Evolutionary conservation across 78 protist species (phyloP).

Genomic region (Polysphondylium violaceum): DNA sequence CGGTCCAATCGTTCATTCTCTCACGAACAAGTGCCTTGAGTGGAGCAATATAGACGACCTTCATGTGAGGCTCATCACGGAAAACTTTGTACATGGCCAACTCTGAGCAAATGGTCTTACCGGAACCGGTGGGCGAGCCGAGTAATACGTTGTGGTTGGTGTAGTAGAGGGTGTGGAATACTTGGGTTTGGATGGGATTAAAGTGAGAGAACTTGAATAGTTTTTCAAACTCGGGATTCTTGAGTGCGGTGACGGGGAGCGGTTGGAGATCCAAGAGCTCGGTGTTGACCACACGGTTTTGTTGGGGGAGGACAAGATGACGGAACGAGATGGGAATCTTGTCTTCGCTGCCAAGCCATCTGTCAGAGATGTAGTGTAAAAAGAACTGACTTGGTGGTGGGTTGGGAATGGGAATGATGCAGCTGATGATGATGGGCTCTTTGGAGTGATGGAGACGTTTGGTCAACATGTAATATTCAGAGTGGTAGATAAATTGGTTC

Average conservation of each 20-base stretch:
- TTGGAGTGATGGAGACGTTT: conserved; percentile 31
- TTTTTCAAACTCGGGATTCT: conserved; percentile 75
- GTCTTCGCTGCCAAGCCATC: conserved; percentile 95
- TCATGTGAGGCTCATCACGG: conserved; percentile 71
- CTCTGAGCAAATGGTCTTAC: conserved; percentile 99
- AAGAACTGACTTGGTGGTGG: conserved; percentile 95
- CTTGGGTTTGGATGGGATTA: conserved; percentile 99
- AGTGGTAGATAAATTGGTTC: conserved; percentile 92
- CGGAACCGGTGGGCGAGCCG: conserved; percentile 99
- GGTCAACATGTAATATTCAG: conserved; percentile 87
- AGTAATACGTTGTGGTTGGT: conserved; percentile 96
- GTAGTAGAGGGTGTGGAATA: conserved; percentile 95
- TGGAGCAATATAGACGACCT: conserved; percentile 99
- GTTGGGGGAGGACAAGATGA: conserved; percentile 93
- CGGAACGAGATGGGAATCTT: conserved; percentile 83
- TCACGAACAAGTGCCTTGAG: conserved; percentile 99
- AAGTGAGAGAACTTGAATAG: conserved; percentile 93
- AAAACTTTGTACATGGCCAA: conserved; percentile 94
- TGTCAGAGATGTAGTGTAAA: conserved; percentile 92
- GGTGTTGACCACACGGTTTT: conserved; percentile 93
- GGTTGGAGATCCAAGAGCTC: conserved; percentile 96
- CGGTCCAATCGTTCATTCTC: conserved; percentile 97
- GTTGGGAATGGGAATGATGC: conserved; percentile 93
- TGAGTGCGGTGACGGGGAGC: conserved; percentile 90
- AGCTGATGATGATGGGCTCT: conserved; percentile 77